phyloP scores from a whole-genome alignment of 176 grass and related monocot species.

The Thinopyrum elongatum region DNA sequence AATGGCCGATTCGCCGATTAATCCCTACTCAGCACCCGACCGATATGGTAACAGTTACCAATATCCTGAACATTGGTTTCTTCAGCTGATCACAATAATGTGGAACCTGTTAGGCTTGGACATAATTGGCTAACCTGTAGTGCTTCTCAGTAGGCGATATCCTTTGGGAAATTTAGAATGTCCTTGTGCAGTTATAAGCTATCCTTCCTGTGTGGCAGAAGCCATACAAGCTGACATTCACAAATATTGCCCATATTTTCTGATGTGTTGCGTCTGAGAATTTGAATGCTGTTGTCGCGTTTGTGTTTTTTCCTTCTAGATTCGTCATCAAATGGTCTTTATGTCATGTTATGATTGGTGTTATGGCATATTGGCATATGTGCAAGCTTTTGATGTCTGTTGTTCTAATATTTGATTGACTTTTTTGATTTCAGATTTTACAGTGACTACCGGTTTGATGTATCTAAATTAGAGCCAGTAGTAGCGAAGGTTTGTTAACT shows the following conservation, averaged over 20 bases:
- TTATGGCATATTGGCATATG: not conserved
- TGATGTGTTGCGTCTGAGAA: not conserved
- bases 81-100: not conserved
- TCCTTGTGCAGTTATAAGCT: not conserved
- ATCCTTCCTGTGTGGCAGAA: not conserved
- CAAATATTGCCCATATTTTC: not conserved
- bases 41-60: too few species aligned
- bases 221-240: not conserved
- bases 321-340: not conserved
- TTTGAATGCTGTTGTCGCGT: not conserved
- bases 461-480: slow-evolving; percentile 90
- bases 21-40: too few species aligned
- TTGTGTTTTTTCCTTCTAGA: not conserved
- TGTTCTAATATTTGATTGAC: slow-evolving; percentile 16
- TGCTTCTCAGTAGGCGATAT: not conserved
- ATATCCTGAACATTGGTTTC: not conserved
- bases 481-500: slow-evolving; percentile 78
- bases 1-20: too few species aligned
- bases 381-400: not conserved
- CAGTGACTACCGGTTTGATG: slow-evolving; percentile 82
- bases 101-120: not conserved
- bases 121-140: not conserved
- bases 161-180: not conserved
- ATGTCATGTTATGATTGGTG: not conserved
- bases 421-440: slow-evolving; percentile 58